Evolutionary conservation across 805 yeast genomes (phyloP).

Genomic region (Metschnikowia similis): DNA sequence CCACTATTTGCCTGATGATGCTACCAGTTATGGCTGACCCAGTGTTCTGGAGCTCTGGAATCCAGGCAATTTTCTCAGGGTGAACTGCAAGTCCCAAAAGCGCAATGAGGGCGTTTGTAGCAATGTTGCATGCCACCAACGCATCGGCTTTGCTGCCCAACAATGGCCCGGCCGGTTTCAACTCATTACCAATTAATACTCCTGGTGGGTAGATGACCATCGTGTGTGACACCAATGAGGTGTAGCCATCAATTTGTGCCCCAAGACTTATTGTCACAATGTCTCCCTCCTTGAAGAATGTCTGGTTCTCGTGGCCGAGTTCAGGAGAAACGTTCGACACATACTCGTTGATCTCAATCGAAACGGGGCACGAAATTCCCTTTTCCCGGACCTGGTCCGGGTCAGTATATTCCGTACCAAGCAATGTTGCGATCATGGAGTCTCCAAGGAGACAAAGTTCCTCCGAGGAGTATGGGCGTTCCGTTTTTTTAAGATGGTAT

Average conservation of each 20-base stretch:
- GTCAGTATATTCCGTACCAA: conserved; percentile 55
- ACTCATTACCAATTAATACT: conserved; percentile 25
- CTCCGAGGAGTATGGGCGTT: conserved; percentile 47
- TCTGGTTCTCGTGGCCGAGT: conserved; percentile 48
- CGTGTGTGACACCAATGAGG: conserved; percentile 83
- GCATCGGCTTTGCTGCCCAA: conserved; percentile 87
- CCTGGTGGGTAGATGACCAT: conserved; percentile 76
- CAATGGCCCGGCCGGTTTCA: conserved; percentile 69
- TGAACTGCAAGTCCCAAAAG: conserved; percentile 68
- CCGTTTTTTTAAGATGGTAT: conserved; percentile 54
- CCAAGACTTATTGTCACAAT: conserved; percentile 82
- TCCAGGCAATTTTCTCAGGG: conserved; percentile 61
- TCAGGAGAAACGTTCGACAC: conserved; percentile 84
- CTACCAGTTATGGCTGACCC: conserved; percentile 55
- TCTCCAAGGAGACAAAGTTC: conserved; percentile 85
- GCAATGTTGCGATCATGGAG: conserved; percentile 59
- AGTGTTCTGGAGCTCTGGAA: conserved; percentile 21
- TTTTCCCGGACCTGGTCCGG: conserved; percentile 65
- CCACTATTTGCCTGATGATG: conserved; percentile 69
- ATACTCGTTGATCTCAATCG: conserved; percentile 78
- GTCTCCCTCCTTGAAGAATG: conserved; percentile 68
- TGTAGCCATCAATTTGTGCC: conserved; percentile 92
- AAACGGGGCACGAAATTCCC: conserved; percentile 91
- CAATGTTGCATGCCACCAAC: conserved; percentile 81
- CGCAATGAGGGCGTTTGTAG: conserved; percentile 79